Base-by-base conservation (phyloP, 2,329 filamentous ascomycete species). In the Aspergillus vadensis region DNA sequence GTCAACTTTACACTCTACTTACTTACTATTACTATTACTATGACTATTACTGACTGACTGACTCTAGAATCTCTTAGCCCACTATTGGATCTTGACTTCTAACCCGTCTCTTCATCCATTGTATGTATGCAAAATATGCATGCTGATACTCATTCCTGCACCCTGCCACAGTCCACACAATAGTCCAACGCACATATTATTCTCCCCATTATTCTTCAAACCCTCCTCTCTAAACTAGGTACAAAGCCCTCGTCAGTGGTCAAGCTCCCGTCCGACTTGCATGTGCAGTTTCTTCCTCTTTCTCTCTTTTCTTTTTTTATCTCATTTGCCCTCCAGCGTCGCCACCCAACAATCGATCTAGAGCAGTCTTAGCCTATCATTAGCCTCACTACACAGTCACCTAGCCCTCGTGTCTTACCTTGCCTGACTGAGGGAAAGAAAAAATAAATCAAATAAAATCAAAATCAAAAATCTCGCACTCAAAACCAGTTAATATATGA, bases 341-440 rank as follows among this genome's bases (percentile, higher is more conserved):
- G 53, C 53, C 53, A 55, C 53, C 41, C 53, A 55, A 55, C 53
- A 36, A 21, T 23, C 9, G 0, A 14, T 50, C 47, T 50, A 17
- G 23, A 50, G 8, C 23, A 15, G 12, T 8, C 25, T 15, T 30
- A 50, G 47, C 47, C 47, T 50, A 50, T 50, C 27, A 32, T 30
- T 30, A 44, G 19, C 41, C 21, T 49, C 39, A 3, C 17, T 14
- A 9, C 25, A 27, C 25, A 27, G 25, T 27, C 0, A 50, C 8
- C 47, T 5, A 30, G 47, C 14, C 47, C 47, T 50, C 25, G 25
- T 50, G 47, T 50, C 47, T 50, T 50, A 50, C 41, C 41, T 36
- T 44, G 36, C 19, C 19, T 41, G 36, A 27, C 19, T 41, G 36
- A 12, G 41, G 9, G 27, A 21, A 6, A 6, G n/a, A 36, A 14